Percentiles rank a stretch among this genome's conserved stretches.
These are phyloP conservation scores for Erigeron philadelphicus DNA, from an alignment of 140 eudicot genomes.

Conservation along the genomic window DNA sequence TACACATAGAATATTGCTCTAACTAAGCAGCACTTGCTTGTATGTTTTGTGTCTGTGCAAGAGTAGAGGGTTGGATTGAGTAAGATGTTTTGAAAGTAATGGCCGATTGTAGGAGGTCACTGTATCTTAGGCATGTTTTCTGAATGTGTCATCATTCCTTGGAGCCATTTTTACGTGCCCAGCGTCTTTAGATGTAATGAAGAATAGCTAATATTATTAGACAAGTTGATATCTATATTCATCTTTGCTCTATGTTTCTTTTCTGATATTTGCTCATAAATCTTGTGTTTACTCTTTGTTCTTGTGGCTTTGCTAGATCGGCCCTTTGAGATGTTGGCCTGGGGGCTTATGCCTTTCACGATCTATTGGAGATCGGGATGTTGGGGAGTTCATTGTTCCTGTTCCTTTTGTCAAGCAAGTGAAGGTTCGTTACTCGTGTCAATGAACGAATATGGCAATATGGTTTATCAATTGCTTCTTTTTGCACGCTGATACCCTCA, in stretches of 20 bases:
- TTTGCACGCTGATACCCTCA: not conserved
- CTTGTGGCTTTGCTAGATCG: constrained; percentile 45
- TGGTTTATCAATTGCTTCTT: constrained; percentile 15
- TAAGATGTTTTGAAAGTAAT: not conserved
- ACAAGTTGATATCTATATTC: constrained; percentile 3
- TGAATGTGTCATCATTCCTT: too few species aligned
- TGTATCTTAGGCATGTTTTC: not conserved
- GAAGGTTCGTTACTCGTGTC: constrained; percentile 49
- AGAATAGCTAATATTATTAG: not conserved
- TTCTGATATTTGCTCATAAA: not conserved
- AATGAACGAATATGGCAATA: not conserved
- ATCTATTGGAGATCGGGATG: constrained; percentile 91
- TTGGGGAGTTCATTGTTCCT: constrained; percentile 89
- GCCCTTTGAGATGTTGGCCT: constrained; percentile 98
- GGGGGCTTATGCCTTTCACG: constrained; percentile 98
- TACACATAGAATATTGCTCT: too few species aligned
- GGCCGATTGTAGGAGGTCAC: not conserved
- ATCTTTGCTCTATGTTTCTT: not conserved
- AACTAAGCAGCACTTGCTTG: too few species aligned
- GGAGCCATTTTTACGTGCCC: not conserved
- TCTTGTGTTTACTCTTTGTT: constrained; percentile 7
- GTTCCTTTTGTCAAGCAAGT: constrained; percentile 93
- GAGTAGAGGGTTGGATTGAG: not conserved
- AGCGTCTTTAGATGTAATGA: constrained; percentile 2
- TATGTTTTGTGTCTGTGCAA: too few species aligned